Base-by-base conservation (phyloP, 768 basidiomycete genomes). In the Infundibulicybe gibba region DNA sequence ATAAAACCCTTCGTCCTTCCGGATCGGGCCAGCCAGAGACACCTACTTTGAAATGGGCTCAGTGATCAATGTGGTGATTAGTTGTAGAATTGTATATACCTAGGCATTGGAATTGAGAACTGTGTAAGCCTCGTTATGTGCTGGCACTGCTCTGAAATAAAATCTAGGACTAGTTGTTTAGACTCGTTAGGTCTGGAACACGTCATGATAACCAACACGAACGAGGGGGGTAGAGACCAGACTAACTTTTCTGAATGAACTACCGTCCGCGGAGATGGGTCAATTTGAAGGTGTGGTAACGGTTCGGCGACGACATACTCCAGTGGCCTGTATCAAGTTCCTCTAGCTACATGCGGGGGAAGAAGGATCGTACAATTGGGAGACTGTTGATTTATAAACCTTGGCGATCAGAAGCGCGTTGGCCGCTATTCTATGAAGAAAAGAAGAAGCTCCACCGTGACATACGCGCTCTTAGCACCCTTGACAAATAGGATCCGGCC, bases 311-410 rank as follows among this genome's bases (percentile, higher is more conserved):
- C n/a, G n/a, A n/a, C n/a, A n/a, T n/a, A n/a, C n/a, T n/a, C n/a
- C n/a, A n/a, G n/a, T n/a, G n/a, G n/a, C n/a, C n/a, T n/a, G n/a
- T n/a, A n/a, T n/a, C n/a, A n/a, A n/a, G n/a, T n/a, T n/a, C n/a
- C n/a, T n/a, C 6, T 13, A 92, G 58, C n/a, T 54, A 55, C 72
- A 80, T 77, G 34, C 72, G 68, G 0, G 91, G 90, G 67, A 94
- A 94, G 61, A 87, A 89, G 31, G 69, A 59, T 52, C 79, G 60
- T 37, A 82, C 75, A 5, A 76, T 51, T 0, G 80, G 77, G 8
- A 83, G 66, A 56, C 88, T 90, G 70, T n/a, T 70, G 64, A 53
- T 90, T 93, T 59, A 94, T 80, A 61, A 84, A 90, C 48, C 85
- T 84, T 21, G 35, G 44, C 9, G 25, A 15, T 20, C 19, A 19